Percentiles rank a stretch among this genome's conserved stretches.
phyloP scores from a whole-genome alignment of 148 eudicot species.

The Selenicereus undatus region DNA sequence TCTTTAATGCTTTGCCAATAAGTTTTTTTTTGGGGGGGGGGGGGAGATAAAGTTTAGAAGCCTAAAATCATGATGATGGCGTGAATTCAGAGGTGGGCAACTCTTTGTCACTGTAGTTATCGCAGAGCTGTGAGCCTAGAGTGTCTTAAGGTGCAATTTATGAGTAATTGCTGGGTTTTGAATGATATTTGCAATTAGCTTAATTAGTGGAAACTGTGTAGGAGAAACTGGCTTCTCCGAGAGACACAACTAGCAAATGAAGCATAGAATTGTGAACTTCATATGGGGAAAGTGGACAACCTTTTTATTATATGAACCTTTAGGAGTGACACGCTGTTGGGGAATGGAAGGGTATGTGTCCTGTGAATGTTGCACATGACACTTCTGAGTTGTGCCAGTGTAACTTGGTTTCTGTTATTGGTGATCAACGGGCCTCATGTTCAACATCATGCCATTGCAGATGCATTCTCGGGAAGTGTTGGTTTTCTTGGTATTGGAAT shows the following conservation, averaged over 20 bases:
- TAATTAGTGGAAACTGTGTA: background rate
- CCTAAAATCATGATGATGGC: too few relatives aligned
- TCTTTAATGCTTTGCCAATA: background rate
- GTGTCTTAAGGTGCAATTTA: too few relatives aligned
- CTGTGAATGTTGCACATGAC: background rate
- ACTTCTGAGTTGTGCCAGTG: background rate
- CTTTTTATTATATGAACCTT: background rate
- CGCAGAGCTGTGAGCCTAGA: too few relatives aligned
- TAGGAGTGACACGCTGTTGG: background rate
- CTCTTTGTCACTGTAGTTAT: too few relatives aligned
- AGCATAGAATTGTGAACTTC: background rate
- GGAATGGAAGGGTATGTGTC: background rate
- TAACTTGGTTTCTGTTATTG: background rate
- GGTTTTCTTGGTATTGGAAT: conserved; percentile 96
- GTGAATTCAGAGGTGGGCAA: too few relatives aligned
- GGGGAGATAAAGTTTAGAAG: too few relatives aligned
- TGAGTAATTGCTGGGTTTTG: too few relatives aligned
- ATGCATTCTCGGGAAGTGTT: conserved; percentile 53
- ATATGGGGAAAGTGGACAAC: background rate
- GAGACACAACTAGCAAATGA: background rate
- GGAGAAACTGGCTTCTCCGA: conserved; percentile 1
- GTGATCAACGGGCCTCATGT: background rate
- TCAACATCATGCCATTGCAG: conserved; percentile 34
- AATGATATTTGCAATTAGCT: background rate
- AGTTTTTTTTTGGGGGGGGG: background rate